phyloP scores from a whole-genome alignment of 1,139 yeast species.

The Suhomyces ambrosiae region DNA sequence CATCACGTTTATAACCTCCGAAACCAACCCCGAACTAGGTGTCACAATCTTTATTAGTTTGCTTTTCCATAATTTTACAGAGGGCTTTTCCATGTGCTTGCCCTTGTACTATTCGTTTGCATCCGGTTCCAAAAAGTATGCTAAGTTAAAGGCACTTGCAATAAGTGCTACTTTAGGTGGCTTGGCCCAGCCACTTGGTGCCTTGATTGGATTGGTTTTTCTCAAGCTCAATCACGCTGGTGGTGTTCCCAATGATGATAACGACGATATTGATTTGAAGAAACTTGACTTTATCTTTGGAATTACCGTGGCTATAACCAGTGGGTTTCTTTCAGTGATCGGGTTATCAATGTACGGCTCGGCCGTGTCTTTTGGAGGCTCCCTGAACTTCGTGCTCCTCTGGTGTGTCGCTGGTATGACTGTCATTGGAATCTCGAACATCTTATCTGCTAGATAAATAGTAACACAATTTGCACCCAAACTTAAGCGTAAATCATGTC shows the following conservation, averaged over 20 bases:
- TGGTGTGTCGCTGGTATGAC: constrained; percentile 56
- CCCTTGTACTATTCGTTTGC: constrained; percentile 76
- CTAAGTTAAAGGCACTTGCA: constrained; percentile 63
- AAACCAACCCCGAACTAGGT: constrained; percentile 74
- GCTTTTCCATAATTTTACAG: constrained; percentile 89
- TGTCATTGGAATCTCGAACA: constrained; percentile 35
- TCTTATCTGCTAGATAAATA: constrained; percentile 11
- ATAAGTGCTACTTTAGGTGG: constrained; percentile 77
- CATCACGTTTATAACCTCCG: constrained; percentile 77
- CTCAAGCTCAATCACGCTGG: constrained; percentile 44
- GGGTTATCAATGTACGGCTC: constrained; percentile 86
- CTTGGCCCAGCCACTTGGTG: constrained; percentile 87
- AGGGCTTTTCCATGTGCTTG: constrained; percentile 91
- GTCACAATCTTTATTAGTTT: constrained; percentile 79
- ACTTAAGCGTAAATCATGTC: constrained; percentile 2
- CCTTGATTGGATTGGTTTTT: constrained; percentile 65
- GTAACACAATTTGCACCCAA: constrained; percentile 10
- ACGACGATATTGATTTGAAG: constrained; percentile 31
- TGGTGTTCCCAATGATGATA: constrained; percentile 18
- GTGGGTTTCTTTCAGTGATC: constrained; percentile 82
- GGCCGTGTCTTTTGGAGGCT: constrained; percentile 71
- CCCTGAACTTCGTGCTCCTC: constrained; percentile 50
- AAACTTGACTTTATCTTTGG: constrained; percentile 58
- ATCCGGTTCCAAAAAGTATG: constrained; percentile 21
- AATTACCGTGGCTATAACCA: constrained; percentile 65